Evolutionary conservation across 108 stramenopile species (phyloP).

Genomic region (Aurantiochytrium sp.): DNA sequence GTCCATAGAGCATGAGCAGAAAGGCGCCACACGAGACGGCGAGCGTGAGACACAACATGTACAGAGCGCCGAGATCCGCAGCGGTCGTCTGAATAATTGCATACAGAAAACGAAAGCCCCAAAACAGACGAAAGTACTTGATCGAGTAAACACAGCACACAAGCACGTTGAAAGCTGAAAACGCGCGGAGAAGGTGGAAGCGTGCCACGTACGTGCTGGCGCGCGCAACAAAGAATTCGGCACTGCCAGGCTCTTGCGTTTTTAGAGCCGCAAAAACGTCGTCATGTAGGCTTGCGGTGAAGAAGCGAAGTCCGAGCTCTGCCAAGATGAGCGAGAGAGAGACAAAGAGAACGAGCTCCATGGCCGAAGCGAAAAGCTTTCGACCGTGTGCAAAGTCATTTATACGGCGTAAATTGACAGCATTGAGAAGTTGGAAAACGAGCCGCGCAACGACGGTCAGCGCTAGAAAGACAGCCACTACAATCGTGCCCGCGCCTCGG

Average conservation of each 20-base stretch:
- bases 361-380: not conserved
- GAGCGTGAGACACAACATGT: not conserved
- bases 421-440: not conserved
- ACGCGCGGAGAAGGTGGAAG: not conserved
- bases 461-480: not conserved
- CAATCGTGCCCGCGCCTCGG: not conserved
- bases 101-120: not conserved
- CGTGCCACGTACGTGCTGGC: not conserved
- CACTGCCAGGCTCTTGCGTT: too few species aligned
- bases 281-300: not conserved
- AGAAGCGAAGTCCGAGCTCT: not conserved
- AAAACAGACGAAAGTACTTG: conserved; percentile 14
- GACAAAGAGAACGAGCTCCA: not conserved
- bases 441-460: not conserved
- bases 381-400: not conserved
- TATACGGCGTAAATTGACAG: not conserved
- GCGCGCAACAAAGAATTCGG: not conserved
- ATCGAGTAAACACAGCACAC: not conserved
- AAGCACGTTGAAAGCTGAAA: not conserved
- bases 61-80: not conserved
- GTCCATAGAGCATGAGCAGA: not conserved
- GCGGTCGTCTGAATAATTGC: not conserved
- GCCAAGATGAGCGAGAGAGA: not conserved
- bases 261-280: not conserved
- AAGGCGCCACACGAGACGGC: not conserved